These are phyloP conservation scores for Zasmidium cellare DNA, from an alignment of 2,329 filamentous ascomycete genomes.

Conservation along the genomic window DNA sequence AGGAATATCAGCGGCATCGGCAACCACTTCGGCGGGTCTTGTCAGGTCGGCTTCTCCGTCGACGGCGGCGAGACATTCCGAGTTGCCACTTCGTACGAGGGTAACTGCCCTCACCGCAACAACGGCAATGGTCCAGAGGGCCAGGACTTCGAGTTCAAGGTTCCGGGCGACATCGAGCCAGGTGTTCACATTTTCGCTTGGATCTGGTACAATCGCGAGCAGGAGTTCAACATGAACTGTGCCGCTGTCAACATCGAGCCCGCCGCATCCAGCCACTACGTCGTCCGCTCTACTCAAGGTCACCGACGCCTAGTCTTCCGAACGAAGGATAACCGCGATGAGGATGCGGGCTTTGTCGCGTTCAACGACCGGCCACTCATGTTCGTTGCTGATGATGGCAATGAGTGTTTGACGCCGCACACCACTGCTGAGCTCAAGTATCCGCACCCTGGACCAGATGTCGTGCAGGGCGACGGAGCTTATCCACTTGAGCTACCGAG, in stretches of 20 bases:
- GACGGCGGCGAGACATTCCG: slow-evolving; percentile 48
- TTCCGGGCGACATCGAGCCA: slow-evolving; percentile 44
- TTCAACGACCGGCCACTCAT: slow-evolving; percentile 43
- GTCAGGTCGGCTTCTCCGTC: slow-evolving; percentile 45
- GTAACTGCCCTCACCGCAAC: slow-evolving; percentile 47
- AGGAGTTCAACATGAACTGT: slow-evolving; percentile 49
- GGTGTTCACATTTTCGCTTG: slow-evolving; percentile 48
- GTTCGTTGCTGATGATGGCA: slow-evolving; percentile 41
- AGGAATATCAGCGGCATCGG: slow-evolving; percentile 35
- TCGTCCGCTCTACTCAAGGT: slow-evolving; percentile 15
- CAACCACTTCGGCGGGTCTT: slow-evolving; percentile 50
- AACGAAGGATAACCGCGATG: neutral
- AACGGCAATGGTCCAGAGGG: slow-evolving; percentile 38
- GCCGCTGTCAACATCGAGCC: slow-evolving; percentile 43
- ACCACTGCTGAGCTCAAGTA: slow-evolving; percentile 44
- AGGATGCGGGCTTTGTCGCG: slow-evolving; percentile 23
- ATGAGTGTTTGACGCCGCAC: slow-evolving; percentile 40
- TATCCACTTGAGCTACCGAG: slow-evolving; percentile 44
- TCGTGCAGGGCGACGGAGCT: slow-evolving; percentile 45
- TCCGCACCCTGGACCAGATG: slow-evolving; percentile 44
- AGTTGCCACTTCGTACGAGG: slow-evolving; percentile 47
- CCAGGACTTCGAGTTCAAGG: slow-evolving; percentile 48
- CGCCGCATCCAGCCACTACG: slow-evolving; percentile 9
- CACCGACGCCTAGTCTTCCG: too few species aligned
- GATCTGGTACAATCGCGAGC: slow-evolving; percentile 52